A percentile compares a stretch with the other conserved stretches of the same genome.
Evolutionary conservation across 176 grass and related monocot species (phyloP).

Genomic region (Bonia amplexicaulis): DNA sequence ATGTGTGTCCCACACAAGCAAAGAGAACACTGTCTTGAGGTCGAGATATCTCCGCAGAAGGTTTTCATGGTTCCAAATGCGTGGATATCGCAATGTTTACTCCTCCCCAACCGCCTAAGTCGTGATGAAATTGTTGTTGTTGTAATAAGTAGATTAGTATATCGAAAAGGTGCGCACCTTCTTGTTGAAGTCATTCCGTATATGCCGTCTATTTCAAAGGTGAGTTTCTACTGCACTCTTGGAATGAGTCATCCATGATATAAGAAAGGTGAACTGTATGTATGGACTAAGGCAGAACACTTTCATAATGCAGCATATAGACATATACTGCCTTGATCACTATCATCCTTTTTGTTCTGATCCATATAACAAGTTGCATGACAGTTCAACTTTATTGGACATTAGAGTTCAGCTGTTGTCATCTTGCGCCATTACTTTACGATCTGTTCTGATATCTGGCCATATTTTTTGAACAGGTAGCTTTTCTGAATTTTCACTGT

Average conservation of each 20-base stretch:
- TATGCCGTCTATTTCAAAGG: conserved; percentile 84
- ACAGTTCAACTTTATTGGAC: background rate
- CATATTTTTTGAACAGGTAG: conserved; percentile 96
- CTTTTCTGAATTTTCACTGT: background rate
- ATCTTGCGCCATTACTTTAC: conserved; percentile 21
- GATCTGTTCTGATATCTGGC: conserved; percentile 85
- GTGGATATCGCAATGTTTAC: conserved; percentile 98
- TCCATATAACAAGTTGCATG: background rate
- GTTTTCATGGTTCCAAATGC: conserved; percentile 97
- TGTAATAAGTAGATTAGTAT: conserved; percentile 91
- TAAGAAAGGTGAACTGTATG: background rate
- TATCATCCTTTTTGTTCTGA: conserved; percentile 2
- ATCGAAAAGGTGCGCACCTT: conserved; percentile 91
- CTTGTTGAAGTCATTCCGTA: conserved; percentile 96
- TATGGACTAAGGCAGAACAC: background rate
- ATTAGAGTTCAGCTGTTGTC: background rate
- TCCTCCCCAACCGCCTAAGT: conserved; percentile 49
- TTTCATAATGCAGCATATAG: background rate
- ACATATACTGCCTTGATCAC: background rate
- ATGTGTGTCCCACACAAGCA: conserved; percentile 95
- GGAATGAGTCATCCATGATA: background rate
- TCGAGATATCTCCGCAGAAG: conserved; percentile 79
- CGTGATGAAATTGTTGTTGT: conserved; percentile 87
- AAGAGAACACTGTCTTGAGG: conserved; percentile 91
- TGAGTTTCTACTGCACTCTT: conserved; percentile 34